Conservation (phyloP, 768 basidiomycete species). For the Mycena albidolilacea region DNA sequence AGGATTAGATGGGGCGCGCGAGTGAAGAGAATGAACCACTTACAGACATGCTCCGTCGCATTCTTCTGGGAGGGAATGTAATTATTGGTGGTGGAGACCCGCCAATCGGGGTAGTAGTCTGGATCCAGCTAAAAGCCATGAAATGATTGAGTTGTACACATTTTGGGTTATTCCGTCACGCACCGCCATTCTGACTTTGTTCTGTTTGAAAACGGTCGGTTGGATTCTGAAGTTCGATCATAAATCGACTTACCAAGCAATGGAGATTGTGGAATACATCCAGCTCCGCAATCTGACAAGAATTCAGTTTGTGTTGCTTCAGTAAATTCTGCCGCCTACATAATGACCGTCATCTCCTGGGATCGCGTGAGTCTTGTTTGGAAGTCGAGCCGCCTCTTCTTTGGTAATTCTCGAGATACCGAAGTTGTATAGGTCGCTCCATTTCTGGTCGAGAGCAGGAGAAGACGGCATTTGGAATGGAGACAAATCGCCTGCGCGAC, state of each 20-base stretch:
- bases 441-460: slow-evolving; percentile 19
- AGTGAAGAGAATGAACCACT: background rate
- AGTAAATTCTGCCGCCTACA: background rate
- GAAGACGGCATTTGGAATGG: slow-evolving; percentile 31
- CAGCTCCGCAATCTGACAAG: slow-evolving; percentile 30
- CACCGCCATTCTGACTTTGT: slow-evolving; percentile 39
- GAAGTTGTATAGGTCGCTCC: slow-evolving; percentile 37
- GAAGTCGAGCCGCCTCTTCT: slow-evolving; percentile 35
- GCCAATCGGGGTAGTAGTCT: slow-evolving; percentile 35
- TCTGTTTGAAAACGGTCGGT: slow-evolving; percentile 4
- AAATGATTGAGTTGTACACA: background rate
- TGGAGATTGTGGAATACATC: slow-evolving; percentile 37
- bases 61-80: slow-evolving; percentile 20
- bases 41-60: slow-evolving; percentile 28
- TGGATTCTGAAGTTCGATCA: background rate
- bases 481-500: slow-evolving; percentile 27
- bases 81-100: slow-evolving; percentile 32
- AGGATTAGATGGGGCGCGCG: too few relatives aligned
- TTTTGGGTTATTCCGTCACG: too few relatives aligned
- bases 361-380: slow-evolving; percentile 38
- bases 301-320: too few relatives aligned
- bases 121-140: slow-evolving; percentile 29
- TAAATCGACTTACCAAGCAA: slow-evolving; percentile 20
- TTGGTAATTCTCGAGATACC: slow-evolving; percentile 30
- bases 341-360: slow-evolving; percentile 35